Conservation (phyloP, 2,329 filamentous ascomycete species). For the Neopestalotiopsis sp. region DNA sequence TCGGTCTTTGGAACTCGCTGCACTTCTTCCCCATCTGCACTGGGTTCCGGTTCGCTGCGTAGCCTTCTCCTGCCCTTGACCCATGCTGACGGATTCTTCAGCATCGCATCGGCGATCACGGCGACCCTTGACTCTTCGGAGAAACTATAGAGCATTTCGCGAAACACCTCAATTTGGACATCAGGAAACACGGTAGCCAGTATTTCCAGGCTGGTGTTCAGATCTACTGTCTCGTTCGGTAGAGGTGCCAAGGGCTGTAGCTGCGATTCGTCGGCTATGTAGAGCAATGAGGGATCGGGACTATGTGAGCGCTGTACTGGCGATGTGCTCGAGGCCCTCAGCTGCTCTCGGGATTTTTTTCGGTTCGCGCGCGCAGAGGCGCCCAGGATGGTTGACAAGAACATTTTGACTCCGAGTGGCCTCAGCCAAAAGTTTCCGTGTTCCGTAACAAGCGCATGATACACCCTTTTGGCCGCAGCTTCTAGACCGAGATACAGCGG, state of each 20-base stretch:
- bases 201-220: conserved; percentile 73
- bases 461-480: neutral
- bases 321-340: conserved; percentile 24
- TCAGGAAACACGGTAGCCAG: conserved; percentile 79
- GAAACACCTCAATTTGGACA: conserved; percentile 81
- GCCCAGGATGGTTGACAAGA: conserved; percentile 13
- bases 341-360: neutral
- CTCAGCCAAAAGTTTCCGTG: conserved; percentile 8
- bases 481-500: too few species aligned
- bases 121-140: conserved; percentile 78
- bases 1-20: conserved; percentile 62
- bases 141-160: conserved; percentile 79
- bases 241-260: conserved; percentile 54
- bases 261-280: conserved; percentile 63
- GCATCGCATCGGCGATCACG: conserved; percentile 76
- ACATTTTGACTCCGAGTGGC: conserved; percentile 13
- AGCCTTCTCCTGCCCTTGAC: conserved; percentile 70
- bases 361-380: conserved; percentile 6
- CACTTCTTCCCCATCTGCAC: conserved; percentile 31
- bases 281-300: conserved; percentile 40
- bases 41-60: conserved; percentile 34
- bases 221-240: conserved; percentile 67
- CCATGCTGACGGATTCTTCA: conserved; percentile 74
- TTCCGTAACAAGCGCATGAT: neutral
- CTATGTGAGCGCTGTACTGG: conserved; percentile 26